Conservation (phyloP, 1,284 basidiomycete genomes). For the Dichomitus squalens region DNA sequence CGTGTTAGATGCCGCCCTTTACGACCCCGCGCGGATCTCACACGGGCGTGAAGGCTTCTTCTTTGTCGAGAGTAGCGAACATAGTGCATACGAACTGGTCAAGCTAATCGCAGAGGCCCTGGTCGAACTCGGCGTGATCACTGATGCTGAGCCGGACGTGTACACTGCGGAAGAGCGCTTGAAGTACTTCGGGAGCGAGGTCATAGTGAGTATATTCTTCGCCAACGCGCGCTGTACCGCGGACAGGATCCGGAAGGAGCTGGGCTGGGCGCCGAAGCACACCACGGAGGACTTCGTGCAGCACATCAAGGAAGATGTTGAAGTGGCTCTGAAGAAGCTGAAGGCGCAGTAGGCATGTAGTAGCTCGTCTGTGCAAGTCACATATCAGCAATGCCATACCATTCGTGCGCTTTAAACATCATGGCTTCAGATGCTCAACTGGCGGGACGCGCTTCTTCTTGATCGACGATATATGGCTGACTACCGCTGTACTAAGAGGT, state of each 20-base stretch:
- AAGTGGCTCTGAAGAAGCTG: slow-evolving; percentile 18
- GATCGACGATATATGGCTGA: too few species aligned
- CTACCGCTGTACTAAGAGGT: too few species aligned
- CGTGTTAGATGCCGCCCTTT: slow-evolving; percentile 21
- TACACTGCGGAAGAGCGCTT: slow-evolving; percentile 36
- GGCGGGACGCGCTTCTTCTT: too few species aligned
- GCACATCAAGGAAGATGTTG: slow-evolving; percentile 35
- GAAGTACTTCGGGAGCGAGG: slow-evolving; percentile 20
- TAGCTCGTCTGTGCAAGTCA: too few species aligned
- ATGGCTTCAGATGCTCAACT: too few species aligned
- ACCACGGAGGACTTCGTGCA: slow-evolving; percentile 36
- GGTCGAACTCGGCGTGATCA: slow-evolving; percentile 29
- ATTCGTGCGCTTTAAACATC: too few species aligned
- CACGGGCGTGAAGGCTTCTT: slow-evolving; percentile 50
- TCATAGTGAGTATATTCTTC: slow-evolving; percentile 31
- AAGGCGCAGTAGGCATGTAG: background rate
- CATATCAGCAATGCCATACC: too few species aligned
- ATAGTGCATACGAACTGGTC: slow-evolving; percentile 37
- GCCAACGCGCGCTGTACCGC: slow-evolving; percentile 45
- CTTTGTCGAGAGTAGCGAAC: slow-evolving; percentile 49
- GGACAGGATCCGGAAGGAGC: slow-evolving; percentile 36
- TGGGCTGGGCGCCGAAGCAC: slow-evolving; percentile 43
- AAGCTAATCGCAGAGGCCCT: slow-evolving; percentile 40
- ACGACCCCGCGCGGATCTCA: slow-evolving; percentile 14
- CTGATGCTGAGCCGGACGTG: slow-evolving; percentile 29